Conservation (phyloP, 2,329 filamentous ascomycete genomes). For the Thermothelomyces thermophilus region DNA sequence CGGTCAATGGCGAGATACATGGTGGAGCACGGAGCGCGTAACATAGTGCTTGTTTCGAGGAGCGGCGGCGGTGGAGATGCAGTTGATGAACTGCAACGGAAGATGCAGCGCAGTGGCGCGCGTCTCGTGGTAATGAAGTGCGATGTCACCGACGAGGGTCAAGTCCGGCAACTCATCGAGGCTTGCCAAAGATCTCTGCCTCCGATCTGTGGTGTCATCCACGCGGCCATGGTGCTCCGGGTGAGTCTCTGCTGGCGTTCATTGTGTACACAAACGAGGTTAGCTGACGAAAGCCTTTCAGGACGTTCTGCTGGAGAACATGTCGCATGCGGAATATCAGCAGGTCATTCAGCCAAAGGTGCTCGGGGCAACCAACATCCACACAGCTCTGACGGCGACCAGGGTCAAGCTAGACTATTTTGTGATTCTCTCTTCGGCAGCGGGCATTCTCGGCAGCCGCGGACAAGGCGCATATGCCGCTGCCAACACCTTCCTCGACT, state of each 20-base stretch:
- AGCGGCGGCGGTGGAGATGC: constrained; percentile 18
- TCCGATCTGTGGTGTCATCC: constrained; percentile 29
- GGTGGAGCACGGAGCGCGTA: constrained; percentile 23
- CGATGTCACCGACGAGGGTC: constrained; percentile 24
- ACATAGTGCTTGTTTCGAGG: constrained; percentile 23
- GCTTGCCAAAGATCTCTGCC: constrained; percentile 24
- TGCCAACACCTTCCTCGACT: constrained; percentile 37
- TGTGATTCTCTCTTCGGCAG: constrained; percentile 33
- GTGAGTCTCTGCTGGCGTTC: constrained; percentile 20
- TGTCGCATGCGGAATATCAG: constrained; percentile 21
- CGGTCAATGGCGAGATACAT: constrained; percentile 26
- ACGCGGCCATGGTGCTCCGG: constrained; percentile 30
- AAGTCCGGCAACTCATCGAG: constrained; percentile 21
- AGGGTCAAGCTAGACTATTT: constrained; percentile 22
- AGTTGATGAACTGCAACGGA: constrained; percentile 20
- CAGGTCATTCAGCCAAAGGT: constrained; percentile 26
- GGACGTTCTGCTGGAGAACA: constrained; percentile 25
- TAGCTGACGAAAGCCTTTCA: constrained; percentile 20
- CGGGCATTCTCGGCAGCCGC: constrained; percentile 31
- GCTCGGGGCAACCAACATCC: constrained; percentile 21
- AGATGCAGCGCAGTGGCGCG: constrained; percentile 19
- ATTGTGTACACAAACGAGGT: background rate
- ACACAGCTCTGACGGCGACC: constrained; percentile 14
- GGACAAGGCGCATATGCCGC: constrained; percentile 27
- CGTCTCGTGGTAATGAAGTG: constrained; percentile 25